Percentiles rank a stretch among this genome's conserved stretches.
Evolutionary conservation across 768 basidiomycete species (phyloP).

Genomic region (Podaxis rugospora): DNA sequence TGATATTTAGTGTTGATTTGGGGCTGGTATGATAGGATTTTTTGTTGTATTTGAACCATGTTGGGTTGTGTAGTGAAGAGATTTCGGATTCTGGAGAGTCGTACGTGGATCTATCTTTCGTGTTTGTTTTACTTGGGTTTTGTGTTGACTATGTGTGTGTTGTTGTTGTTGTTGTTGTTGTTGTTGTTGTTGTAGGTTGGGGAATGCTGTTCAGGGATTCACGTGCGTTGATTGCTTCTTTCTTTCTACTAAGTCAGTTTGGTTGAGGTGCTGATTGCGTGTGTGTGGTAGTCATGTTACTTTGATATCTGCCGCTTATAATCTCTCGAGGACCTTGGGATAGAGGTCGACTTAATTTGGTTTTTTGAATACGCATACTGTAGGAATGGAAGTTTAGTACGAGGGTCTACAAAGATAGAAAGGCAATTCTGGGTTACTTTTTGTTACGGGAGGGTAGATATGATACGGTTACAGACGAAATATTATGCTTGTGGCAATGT

Average conservation of each 20-base stretch:
- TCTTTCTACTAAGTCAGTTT: not conserved
- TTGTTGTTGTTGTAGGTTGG: conserved; percentile 48
- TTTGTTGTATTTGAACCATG: conserved; percentile 79
- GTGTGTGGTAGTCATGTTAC: conserved; percentile 61
- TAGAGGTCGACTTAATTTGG: not conserved
- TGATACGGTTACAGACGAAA: too few species aligned
- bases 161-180: not conserved
- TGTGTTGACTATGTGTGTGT: not conserved
- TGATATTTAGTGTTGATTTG: not conserved
- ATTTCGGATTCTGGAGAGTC: conserved; percentile 83
- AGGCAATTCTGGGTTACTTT: not conserved
- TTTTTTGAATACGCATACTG: not conserved
- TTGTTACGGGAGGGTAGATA: not conserved
- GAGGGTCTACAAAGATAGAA: too few species aligned
- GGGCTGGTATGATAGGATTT: conserved; percentile 48
- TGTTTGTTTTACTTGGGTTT: not conserved
- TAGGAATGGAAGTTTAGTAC: too few species aligned
- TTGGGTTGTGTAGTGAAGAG: conserved; percentile 83
- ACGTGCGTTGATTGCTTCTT: conserved; percentile 48
- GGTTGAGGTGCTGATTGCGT: not conserved
- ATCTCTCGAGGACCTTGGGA: conserved; percentile 60
- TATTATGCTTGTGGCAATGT: too few species aligned
- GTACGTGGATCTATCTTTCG: conserved; percentile 33
- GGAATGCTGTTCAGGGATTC: conserved; percentile 88
- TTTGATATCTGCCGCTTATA: conserved; percentile 80